Percentiles rank a stretch among this genome's conserved stretches.
These are phyloP conservation scores for Penicillium chermesinum DNA, from an alignment of 495 filamentous ascomycete genomes.

Conservation along the genomic window DNA sequence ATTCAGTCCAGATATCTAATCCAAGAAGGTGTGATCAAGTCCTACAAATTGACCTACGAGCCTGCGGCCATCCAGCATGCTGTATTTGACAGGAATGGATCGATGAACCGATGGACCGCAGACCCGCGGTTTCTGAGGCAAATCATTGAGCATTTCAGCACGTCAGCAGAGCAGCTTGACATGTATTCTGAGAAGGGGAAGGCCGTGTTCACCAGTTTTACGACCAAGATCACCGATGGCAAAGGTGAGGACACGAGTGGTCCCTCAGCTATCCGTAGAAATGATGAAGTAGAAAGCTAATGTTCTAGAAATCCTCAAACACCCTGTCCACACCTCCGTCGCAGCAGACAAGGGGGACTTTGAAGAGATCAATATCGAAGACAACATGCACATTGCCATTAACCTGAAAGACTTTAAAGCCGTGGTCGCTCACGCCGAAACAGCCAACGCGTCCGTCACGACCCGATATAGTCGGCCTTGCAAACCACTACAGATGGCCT, in stretches of 20 bases:
- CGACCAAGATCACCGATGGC: constrained; percentile 79
- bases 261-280: background rate
- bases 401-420: constrained; percentile 94
- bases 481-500: constrained; percentile 77
- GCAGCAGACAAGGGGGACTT: constrained; percentile 84
- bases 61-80: constrained; percentile 76
- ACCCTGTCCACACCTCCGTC: constrained; percentile 89
- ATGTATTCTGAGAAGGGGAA: constrained; percentile 69
- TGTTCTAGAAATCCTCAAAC: constrained; percentile 75
- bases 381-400: constrained; percentile 80
- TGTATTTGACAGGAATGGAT: constrained; percentile 67
- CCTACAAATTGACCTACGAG: constrained; percentile 89
- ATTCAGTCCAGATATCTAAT: constrained; percentile 3
- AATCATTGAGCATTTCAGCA: constrained; percentile 86
- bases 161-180: constrained; percentile 86
- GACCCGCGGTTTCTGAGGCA: constrained; percentile 70
- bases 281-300: background rate
- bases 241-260: constrained; percentile 66
- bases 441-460: constrained; percentile 61
- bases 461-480: constrained; percentile 77
- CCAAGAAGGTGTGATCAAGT: constrained; percentile 72
- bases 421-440: constrained; percentile 78
- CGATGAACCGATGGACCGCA: constrained; percentile 74
- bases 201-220: constrained; percentile 87
- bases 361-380: constrained; percentile 70